phyloP scores from a whole-genome alignment of 164 flowering plant species.

The grape (Vitis vinifera) region ASM3070453v1 NC_081811.1:27452501-27453000 shows the following conservation, averaged over 20 bases:
- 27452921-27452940: conserved; percentile 56
- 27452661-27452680: conserved; percentile 73
- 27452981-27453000: background rate
- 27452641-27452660: background rate
- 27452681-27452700: conserved; percentile 69
- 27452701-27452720: conserved; percentile 77
- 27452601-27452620: background rate
- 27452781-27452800: background rate
- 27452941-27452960: background rate
- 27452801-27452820: background rate
- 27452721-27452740: conserved; percentile 77
- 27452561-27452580: background rate
- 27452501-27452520: conserved; percentile 53
- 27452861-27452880: conserved; percentile 63
- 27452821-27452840: background rate
- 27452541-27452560: conserved; percentile 69
- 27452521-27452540: conserved; percentile 46
- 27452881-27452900: conserved; percentile 74
- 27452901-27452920: conserved; percentile 73
- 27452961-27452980: background rate
- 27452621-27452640: background rate
- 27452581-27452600: background rate
- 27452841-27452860: conserved; percentile 78
- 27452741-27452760: conserved; percentile 87
- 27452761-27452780: background rate